Percentiles rank a stretch among this genome's conserved stretches.
Conservation (phyloP, 768 basidiomycete species). For the Kwoniella shandongensis region DNA sequence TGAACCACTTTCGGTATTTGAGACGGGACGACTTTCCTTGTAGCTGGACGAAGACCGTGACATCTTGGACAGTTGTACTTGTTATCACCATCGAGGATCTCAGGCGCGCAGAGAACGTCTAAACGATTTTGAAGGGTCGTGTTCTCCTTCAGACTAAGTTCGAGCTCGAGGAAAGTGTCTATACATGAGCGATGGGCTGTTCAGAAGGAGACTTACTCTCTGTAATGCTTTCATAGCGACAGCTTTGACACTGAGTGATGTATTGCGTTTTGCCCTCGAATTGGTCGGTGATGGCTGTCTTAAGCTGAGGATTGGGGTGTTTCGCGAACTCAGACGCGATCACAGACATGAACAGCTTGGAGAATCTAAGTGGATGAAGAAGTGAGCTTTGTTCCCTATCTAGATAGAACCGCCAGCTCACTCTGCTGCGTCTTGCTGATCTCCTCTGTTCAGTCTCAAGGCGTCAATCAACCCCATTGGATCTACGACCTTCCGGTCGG, state of each 20-base stretch:
- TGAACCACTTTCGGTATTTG: conserved; percentile 80
- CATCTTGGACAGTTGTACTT: conserved; percentile 79
- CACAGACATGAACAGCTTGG: conserved; percentile 89
- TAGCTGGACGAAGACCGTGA: conserved; percentile 71
- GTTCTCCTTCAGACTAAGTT: conserved; percentile 73
- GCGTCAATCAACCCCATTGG: conserved; percentile 82
- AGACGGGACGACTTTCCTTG: conserved; percentile 69
- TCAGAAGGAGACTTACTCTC: conserved; percentile 19
- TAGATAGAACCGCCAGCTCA: conserved; percentile 52
- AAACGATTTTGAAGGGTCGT: conserved; percentile 68
- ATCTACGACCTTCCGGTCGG: conserved; percentile 71
- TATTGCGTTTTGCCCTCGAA: conserved; percentile 86
- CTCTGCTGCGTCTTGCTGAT: conserved; percentile 98
- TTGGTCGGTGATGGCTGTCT: conserved; percentile 74
- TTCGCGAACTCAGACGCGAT: conserved; percentile 84
- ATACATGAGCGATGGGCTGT: background rate
- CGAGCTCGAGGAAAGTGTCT: conserved; percentile 74
- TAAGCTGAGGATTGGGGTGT: conserved; percentile 65
- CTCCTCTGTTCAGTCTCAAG: conserved; percentile 71
- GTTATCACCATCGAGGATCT: conserved; percentile 78
- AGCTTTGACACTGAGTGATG: conserved; percentile 72
- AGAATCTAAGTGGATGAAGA: conserved; percentile 47
- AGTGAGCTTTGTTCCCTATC: background rate
- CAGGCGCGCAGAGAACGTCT: conserved; percentile 64
- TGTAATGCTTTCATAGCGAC: conserved; percentile 64